Evolutionary conservation across 352 stramenopile genomes (phyloP), one percentile per base, ranked within the genome.

Genomic region (Thalassiosira allenii): DNA sequence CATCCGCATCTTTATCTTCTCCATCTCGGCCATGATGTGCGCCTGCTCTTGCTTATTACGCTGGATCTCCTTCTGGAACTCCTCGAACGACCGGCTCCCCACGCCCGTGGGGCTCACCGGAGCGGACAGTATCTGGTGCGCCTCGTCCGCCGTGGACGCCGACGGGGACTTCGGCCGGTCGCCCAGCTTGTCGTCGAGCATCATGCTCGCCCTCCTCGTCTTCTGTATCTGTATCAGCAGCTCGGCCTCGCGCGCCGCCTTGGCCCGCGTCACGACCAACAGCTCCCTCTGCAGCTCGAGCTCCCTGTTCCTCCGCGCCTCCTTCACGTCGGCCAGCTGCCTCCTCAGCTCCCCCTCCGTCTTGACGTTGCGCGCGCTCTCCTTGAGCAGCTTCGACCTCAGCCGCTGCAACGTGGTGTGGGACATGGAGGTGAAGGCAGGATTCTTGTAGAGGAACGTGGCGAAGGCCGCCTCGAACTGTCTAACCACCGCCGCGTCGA

Each of bases 391-490:
- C 44, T 77, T 83, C 17, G 67, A 37, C 0, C 74, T 37, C 25
- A 83, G 25, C 23, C 64, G 66, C 12, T 64, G 61, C 5, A 83
- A 53, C 33, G 53, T 76, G 17, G 30, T 65, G 22, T 83, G 63
- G 22, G 74, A 83, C 74, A 83, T 83, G 49, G 47, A 52, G 1
- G 74, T 69, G 32, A 73, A 83, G 43, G 65, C 74, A 4, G 74
- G 74, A 53, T 83, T 76, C 44, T 83, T 77, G 65, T 72, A 83
- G 0, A 83, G 58, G 54, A 83, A 83, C 4, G 66, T 67, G 40
- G 74, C 57, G n/a, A 83, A 83, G 14, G 74, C 74, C 14, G 67
- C 66, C 37, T 83, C 74, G 56, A 83, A 83, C 65, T 73, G 51
- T 44, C 64, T 65, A n/a, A n/a, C n/a, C n/a, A n/a, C n/a, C n/a